phyloP scores from a whole-genome alignment of 768 basidiomycete species.

The Daedaleopsis nitida region DNA sequence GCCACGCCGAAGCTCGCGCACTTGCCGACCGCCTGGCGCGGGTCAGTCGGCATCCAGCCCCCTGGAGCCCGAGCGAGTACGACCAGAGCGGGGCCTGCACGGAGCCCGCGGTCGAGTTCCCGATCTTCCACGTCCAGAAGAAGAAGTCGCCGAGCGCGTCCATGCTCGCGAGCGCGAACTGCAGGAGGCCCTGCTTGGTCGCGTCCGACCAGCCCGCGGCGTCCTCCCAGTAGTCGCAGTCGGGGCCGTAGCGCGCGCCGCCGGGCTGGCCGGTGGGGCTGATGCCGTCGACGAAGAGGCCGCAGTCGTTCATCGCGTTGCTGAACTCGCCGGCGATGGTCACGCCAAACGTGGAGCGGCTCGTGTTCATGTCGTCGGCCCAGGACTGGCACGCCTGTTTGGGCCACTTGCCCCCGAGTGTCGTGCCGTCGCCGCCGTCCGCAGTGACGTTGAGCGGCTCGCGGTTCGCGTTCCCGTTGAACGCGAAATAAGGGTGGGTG shows the following conservation, averaged over 20 bases:
- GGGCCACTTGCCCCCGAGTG: conserved; percentile 32
- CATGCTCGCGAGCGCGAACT: conserved; percentile 58
- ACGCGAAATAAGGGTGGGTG: conserved; percentile 50
- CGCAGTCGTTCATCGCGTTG: conserved; percentile 66
- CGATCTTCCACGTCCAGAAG: conserved; percentile 85
- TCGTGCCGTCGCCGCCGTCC: conserved; percentile 33
- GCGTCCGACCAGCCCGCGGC: conserved; percentile 50
- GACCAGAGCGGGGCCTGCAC: conserved; percentile 65
- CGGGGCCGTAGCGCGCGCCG: conserved; percentile 28
- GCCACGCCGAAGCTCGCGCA: conserved; percentile 57
- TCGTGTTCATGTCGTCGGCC: conserved; percentile 36
- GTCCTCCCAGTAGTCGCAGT: conserved; percentile 48
- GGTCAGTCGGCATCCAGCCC: conserved; percentile 79
- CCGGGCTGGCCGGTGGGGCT: conserved; percentile 6
- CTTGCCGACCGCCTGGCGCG: conserved; percentile 58
- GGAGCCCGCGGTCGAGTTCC: conserved; percentile 49
- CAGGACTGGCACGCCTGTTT: conserved; percentile 46
- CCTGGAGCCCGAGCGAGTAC: conserved; percentile 67
- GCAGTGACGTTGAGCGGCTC: conserved; percentile 44
- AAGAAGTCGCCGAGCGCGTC: conserved; percentile 69
- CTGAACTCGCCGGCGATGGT: conserved; percentile 77
- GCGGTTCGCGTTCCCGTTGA: conserved; percentile 32
- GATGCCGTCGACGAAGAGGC: conserved; percentile 43
- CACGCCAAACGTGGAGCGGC: conserved; percentile 60
- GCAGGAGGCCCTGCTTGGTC: conserved; percentile 51